Base-by-base conservation (phyloP, 2,329 filamentous ascomycete genomes). In the Penicillium sp. region DNA sequence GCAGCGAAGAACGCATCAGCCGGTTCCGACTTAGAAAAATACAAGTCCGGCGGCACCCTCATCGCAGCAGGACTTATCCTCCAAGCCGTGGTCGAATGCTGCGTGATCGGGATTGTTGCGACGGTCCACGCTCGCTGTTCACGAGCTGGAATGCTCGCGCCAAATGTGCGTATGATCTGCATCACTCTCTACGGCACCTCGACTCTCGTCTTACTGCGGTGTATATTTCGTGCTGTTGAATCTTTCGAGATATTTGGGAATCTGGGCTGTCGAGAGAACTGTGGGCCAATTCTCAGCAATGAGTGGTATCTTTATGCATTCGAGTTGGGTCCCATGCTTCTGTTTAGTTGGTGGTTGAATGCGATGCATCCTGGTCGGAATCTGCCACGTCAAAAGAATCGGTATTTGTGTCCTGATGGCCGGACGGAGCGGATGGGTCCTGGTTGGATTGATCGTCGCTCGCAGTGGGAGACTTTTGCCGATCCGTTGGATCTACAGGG, bases 261-360 rank as follows among this genome's bases (percentile, higher is more conserved):
- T 1, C 33, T 60, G 18, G 51, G 49, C 13, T 67, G 62, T 30
- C 41, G 43, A 19, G 46, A 55, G 30, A 48, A 56, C 29, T 71
- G 66, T 46, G 57, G 57, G 5, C 31, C 59, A 2, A 53, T 68
- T 10, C 54, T 63, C 9, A 60, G 52, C 13, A 53, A 70, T 19
- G 68, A 71, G 37, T 72, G 68, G 68, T 71, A 64, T 27, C 49
- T 72, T 7, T 71, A 65, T 48, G 63, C 55, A 11, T 70, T 71
- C 44, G 69, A 72, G 45, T 63, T 64, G 1, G 66, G 65, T 0
- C 65, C 64, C 0, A 70, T 71, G 61, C 53, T 68, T 12, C 41
- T 71, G 1, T 70, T 64, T 22, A 67, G 64, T 1, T 64, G 58
- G 19, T 70, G 65, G 65, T 52, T 71, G 8, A 70, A 68, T 19